Percentiles rank a stretch among this genome's conserved stretches.
Evolutionary conservation across 345 rosid genomes (phyloP).

Genomic region (Pistacia atlantica): DNA sequence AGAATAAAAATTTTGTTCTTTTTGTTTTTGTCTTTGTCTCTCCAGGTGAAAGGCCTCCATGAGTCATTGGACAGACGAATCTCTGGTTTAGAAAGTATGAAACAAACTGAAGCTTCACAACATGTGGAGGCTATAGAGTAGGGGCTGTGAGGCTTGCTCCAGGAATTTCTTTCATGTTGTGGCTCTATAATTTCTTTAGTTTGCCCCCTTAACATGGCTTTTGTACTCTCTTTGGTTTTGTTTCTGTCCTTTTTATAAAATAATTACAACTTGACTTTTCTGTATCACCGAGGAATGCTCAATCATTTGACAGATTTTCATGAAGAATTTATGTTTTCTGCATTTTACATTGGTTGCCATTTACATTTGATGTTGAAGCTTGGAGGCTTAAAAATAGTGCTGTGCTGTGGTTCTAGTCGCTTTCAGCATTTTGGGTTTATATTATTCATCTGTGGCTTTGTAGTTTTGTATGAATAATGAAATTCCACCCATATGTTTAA

Average conservation of each 20-base stretch:
- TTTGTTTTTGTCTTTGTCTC: neutral
- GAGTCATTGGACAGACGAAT: constrained; percentile 76
- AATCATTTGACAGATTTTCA: constrained; percentile 14
- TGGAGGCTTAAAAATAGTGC: neutral
- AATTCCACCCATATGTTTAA: neutral
- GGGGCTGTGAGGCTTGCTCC: constrained; percentile 20
- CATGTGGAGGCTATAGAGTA: constrained; percentile 64
- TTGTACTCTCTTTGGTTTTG: neutral
- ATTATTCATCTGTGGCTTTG: neutral
- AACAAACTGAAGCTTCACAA: constrained; percentile 65
- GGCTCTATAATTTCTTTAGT: constrained; percentile 8
- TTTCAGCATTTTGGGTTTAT: neutral
- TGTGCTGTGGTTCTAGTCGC: neutral
- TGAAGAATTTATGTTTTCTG: neutral
- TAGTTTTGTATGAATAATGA: constrained; percentile 4
- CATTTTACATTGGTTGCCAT: constrained; percentile 1
- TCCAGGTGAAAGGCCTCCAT: constrained; percentile 65
- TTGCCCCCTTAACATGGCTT: neutral
- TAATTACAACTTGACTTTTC: constrained; percentile 16
- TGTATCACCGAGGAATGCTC: neutral
- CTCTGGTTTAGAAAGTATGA: constrained; percentile 73
- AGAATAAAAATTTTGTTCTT: neutral
- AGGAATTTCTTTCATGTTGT: constrained; percentile 4
- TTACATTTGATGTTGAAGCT: constrained; percentile 1
- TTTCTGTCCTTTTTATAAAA: neutral